Conservation (phyloP, 176 grass and related monocot species). For the Triticum timopheevii region DNA sequence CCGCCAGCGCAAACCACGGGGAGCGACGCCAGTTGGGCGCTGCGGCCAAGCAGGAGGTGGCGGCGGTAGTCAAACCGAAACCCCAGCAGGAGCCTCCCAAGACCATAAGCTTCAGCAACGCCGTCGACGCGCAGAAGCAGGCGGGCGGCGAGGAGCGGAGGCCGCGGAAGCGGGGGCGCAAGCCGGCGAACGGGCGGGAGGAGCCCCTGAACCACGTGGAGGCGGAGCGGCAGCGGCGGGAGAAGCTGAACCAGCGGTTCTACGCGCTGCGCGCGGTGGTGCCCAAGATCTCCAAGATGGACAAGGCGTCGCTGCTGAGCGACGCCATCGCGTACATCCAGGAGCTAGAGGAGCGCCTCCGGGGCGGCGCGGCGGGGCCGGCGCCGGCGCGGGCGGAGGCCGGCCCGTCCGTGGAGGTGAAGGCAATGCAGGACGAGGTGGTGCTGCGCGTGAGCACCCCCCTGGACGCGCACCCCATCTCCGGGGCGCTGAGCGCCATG, state of each 20-base stretch:
- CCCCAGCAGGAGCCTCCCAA: not conserved
- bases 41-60: constrained; percentile 10
- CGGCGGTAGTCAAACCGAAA: not conserved
- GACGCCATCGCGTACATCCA: constrained; percentile 86
- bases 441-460: constrained; percentile 76
- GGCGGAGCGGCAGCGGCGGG: constrained; percentile 89
- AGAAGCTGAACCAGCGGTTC: constrained; percentile 95
- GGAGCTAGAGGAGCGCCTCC: constrained; percentile 64
- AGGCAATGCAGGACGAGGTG: constrained; percentile 61
- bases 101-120: constrained; percentile 23
- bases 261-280: constrained; percentile 84
- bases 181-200: constrained; percentile 85
- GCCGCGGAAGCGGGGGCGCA: constrained; percentile 78
- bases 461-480: constrained; percentile 53
- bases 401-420: constrained; percentile 59
- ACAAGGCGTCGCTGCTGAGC: constrained; percentile 85
- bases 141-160: constrained; percentile 40
- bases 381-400: constrained; percentile 3
- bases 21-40: constrained; percentile 14
- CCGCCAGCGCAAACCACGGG: not conserved
- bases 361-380: not conserved
- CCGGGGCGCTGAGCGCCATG: constrained; percentile 53
- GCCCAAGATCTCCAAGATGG: constrained; percentile 90
- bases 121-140: not conserved
- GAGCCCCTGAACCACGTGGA: constrained; percentile 95